These are phyloP conservation scores for Gardenia jasminoides DNA, from an alignment of 257 asterid genomes.

Conservation along the genomic window DNA sequence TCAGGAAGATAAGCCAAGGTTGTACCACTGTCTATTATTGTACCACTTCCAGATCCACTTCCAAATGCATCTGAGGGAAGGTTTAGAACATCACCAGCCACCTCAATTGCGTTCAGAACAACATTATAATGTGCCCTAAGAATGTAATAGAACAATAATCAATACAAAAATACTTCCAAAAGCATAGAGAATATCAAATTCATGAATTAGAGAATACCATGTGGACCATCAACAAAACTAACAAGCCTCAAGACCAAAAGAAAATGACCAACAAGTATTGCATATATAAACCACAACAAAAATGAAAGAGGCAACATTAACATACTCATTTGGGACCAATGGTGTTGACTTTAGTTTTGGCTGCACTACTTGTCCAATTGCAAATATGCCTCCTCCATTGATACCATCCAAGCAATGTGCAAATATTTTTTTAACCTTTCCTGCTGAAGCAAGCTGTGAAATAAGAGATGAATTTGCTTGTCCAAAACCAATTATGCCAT, in stretches of 20 bases:
- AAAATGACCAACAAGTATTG: background rate
- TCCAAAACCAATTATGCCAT: conserved; percentile 96
- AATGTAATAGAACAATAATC: conserved; percentile 14
- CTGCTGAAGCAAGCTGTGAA: conserved; percentile 84
- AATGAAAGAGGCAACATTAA: conserved; percentile 8
- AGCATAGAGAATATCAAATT: background rate
- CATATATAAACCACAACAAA: background rate
- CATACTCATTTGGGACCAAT: conserved; percentile 75
- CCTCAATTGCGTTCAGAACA: conserved; percentile 62
- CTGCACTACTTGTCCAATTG: conserved; percentile 86
- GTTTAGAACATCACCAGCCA: conserved; percentile 66
- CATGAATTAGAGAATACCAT: background rate
- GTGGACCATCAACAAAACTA: no score
- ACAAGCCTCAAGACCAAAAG: no score
- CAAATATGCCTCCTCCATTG: conserved; percentile 93
- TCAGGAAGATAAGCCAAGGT: conserved; percentile 93
- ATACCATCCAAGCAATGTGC: conserved; percentile 92
- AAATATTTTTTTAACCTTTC: conserved; percentile 72
- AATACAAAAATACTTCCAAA: conserved; percentile 5
- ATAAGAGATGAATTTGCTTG: conserved; percentile 89
- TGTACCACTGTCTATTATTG: conserved; percentile 92
- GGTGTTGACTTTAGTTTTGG: conserved; percentile 81
- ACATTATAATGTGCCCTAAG: conserved; percentile 81
- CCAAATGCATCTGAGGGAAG: conserved; percentile 51
- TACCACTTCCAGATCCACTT: conserved; percentile 43